Conservation (phyloP, 106 monocot species). For the Platanthera zijinensis region DNA sequence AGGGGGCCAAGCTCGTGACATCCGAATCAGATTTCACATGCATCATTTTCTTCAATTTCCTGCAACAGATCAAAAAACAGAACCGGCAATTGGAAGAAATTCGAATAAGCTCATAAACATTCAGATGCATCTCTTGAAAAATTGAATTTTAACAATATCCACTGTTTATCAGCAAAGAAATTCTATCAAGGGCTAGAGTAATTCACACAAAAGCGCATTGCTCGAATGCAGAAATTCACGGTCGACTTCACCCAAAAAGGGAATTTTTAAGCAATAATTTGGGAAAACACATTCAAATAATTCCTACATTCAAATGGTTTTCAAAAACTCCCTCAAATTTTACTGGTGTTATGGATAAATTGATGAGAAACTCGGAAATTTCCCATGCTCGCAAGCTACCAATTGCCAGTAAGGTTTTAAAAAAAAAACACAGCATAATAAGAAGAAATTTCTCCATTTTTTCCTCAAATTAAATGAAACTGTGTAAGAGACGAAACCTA, state of each 20-base stretch:
- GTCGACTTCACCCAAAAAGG: neutral
- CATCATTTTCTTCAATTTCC: slow-evolving; percentile 35
- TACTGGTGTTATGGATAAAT: neutral
- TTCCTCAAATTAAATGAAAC: neutral
- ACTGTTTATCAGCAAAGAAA: neutral
- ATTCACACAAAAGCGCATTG: neutral
- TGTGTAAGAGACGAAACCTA: neutral
- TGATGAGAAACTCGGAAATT: neutral
- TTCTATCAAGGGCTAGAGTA: neutral
- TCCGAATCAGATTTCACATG: slow-evolving; percentile 89
- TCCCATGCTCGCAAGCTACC: neutral
- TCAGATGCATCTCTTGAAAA: neutral
- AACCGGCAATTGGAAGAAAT: neutral
- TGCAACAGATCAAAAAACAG: neutral
- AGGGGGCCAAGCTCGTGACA: slow-evolving; percentile 78
- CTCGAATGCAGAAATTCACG: neutral
- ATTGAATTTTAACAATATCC: neutral
- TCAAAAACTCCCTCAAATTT: too few species aligned
- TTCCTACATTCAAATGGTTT: too few species aligned
- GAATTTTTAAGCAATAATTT: neutral
- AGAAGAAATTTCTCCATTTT: neutral
- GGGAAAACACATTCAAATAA: neutral
- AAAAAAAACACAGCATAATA: neutral
- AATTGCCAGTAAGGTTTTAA: too few species aligned
- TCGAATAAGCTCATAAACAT: neutral